Percentiles rank a stretch among this genome's conserved stretches.
phyloP scores from a whole-genome alignment of 148 eudicot genomes.

The Rhododendron williamsianum region DNA sequence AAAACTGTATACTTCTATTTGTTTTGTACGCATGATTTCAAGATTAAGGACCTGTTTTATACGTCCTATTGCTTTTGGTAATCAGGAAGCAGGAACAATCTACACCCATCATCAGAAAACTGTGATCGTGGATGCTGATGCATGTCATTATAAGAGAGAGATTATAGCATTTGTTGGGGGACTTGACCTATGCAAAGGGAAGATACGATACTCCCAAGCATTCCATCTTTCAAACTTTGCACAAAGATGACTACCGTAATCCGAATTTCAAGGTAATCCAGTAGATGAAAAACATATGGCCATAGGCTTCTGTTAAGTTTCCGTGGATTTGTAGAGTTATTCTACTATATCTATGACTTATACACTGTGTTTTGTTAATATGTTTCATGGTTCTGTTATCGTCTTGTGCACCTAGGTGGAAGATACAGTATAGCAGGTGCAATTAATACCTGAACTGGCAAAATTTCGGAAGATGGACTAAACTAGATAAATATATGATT shows the following conservation, averaged over 20 bases:
- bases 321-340: neutral
- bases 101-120: constrained; percentile 97
- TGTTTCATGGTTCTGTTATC: neutral
- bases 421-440: too few species aligned
- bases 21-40: neutral
- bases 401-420: too few species aligned
- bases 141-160: constrained; percentile 56
- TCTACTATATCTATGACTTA: neutral
- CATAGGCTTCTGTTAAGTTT: too few species aligned
- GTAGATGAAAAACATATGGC: neutral
- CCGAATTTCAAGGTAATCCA: constrained; percentile 44
- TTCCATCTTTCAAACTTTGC: constrained; percentile 55
- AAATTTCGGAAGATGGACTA: too few species aligned
- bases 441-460: too few species aligned
- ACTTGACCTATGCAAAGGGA: constrained; percentile 81
- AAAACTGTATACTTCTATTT: neutral
- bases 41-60: neutral
- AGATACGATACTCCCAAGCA: constrained; percentile 86
- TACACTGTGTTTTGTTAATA: neutral
- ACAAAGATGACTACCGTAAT: constrained; percentile 69
- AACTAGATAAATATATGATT: too few species aligned
- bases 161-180: constrained; percentile 88
- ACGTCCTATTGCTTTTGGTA: neutral
- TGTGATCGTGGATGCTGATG: constrained; percentile 86
- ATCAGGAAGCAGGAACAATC: constrained; percentile 77